Conservation (phyloP, 805 yeast species). For the Candida glaebosa region DNA sequence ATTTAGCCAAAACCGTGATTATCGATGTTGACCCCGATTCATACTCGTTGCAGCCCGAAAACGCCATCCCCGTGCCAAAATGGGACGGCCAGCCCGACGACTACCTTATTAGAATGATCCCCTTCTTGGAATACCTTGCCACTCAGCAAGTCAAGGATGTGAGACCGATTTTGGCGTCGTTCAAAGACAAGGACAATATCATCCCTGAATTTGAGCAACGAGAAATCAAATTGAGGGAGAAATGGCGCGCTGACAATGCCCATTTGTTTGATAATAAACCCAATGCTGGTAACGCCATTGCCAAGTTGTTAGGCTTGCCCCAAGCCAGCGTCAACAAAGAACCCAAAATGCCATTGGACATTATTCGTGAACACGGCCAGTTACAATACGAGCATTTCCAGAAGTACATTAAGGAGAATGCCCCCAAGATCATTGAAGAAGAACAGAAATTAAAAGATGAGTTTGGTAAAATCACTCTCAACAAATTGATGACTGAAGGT, state of each 20-base stretch:
- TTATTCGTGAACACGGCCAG: slow-evolving; percentile 89
- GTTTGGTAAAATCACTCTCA: slow-evolving; percentile 77
- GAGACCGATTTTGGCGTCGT: slow-evolving; percentile 79
- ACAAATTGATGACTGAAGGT: slow-evolving; percentile 81
- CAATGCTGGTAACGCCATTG: slow-evolving; percentile 50
- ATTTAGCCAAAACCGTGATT: slow-evolving; percentile 72
- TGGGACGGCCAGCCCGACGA: slow-evolving; percentile 91
- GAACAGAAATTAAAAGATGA: slow-evolving; percentile 82
- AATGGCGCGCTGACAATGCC: slow-evolving; percentile 57
- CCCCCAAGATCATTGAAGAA: slow-evolving; percentile 72
- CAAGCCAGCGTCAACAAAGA: slow-evolving; percentile 39
- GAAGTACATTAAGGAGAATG: slow-evolving; percentile 54
- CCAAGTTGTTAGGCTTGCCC: slow-evolving; percentile 64
- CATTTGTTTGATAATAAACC: slow-evolving; percentile 33
- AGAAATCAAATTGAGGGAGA: slow-evolving; percentile 69
- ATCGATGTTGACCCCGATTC: slow-evolving; percentile 75
- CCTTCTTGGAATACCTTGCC: slow-evolving; percentile 91
- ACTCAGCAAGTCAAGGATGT: slow-evolving; percentile 84
- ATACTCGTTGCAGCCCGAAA: slow-evolving; percentile 84
- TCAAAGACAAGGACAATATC: slow-evolving; percentile 59
- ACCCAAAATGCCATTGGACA: slow-evolving; percentile 81
- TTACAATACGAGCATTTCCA: slow-evolving; percentile 80
- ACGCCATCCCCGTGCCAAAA: slow-evolving; percentile 77
- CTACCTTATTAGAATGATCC: slow-evolving; percentile 73
- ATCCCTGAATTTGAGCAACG: slow-evolving; percentile 79